These are phyloP conservation scores for Platismatia glauca DNA, from an alignment of 495 filamentous ascomycete genomes.

Conservation along the genomic window DNA sequence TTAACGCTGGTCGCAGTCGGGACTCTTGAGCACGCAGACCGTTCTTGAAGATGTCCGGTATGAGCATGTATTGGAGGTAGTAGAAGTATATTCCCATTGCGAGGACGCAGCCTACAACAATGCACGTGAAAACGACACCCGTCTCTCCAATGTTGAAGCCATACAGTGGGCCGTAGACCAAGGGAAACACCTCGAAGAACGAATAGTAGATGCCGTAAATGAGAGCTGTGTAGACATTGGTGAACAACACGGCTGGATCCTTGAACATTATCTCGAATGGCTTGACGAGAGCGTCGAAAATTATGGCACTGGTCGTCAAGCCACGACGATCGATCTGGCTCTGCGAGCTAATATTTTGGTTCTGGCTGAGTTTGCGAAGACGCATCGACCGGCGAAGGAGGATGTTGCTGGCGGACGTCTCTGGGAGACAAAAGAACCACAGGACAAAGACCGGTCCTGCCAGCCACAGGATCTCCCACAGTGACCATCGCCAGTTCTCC, in stretches of 20 bases:
- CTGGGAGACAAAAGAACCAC: conserved; percentile 38
- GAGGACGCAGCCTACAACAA: conserved; percentile 23
- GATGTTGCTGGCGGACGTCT: conserved; percentile 43
- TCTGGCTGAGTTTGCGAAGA: conserved; percentile 34
- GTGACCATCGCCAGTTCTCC: conserved; percentile 43
- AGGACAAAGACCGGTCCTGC: conserved; percentile 38
- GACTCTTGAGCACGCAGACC: conserved; percentile 27
- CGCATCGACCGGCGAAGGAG: conserved; percentile 34
- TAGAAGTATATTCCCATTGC: conserved; percentile 23
- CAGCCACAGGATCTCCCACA: conserved; percentile 40
- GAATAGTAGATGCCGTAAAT: conserved; percentile 3
- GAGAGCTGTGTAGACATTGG: conserved; percentile 1
- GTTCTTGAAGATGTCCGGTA: conserved; percentile 15
- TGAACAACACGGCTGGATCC: conserved; percentile 28
- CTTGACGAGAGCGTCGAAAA: conserved; percentile 50
- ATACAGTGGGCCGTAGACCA: conserved; percentile 30
- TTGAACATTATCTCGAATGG: conserved; percentile 55
- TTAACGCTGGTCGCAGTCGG: conserved; percentile 31
- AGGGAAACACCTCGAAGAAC: conserved; percentile 20
- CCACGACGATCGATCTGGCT: conserved; percentile 41
- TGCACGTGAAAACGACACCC: conserved; percentile 29
- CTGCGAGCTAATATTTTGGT: conserved; percentile 34
- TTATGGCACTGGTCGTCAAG: conserved; percentile 37
- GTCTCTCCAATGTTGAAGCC: conserved; percentile 26
- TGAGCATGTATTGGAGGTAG: conserved; percentile 18